Base-by-base conservation (phyloP, 495 filamentous ascomycete species). In the Penicillium mononematosum region DNA sequence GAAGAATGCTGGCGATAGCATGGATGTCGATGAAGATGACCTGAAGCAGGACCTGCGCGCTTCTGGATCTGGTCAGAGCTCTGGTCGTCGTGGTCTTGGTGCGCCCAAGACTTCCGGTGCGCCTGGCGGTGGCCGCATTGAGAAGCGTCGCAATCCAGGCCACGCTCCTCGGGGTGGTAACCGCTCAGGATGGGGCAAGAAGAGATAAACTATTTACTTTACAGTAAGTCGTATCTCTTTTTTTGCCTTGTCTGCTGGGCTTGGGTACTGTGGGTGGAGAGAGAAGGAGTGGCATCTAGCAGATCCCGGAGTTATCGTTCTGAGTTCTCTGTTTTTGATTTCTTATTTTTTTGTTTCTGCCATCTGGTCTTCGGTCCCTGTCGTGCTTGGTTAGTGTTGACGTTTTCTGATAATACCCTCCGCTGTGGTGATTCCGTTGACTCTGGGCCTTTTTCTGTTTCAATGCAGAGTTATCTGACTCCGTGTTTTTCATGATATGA, bases 21-120 rank as follows among this genome's bases (percentile, higher is more conserved):
- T 91, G 81, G 87, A 89, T 20, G 76, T 88, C 22, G 89, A 90
- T 64, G 85, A 85, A 5, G 70, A 74, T 7, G 64, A 70, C 34
- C 65, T 66, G 29, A 67, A 66, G 50, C 61, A 70, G 49, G 63
- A 58, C 56, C 51, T 66, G 53, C 46, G 65, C 41, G 58, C 53
- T 38, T 58, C 60, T 36, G 58, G 53, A 46, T 52, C 59, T 45
- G 57, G 51, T 42, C 52, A 63, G 60, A 57, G 45, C 45, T 56
- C 60, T 34, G 68, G 65, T 38, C 72, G 76, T 62, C 72, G 73
- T 47, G 79, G 79, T 31, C 65, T 82, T 5, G 81, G 81, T 44
- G 69, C 73, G 36, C 70, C 75, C 56, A 75, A 78, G 67, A 70
- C 70, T 2, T 70, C 73, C 57, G 73, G 79, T 51, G 62, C 75